Evolutionary conservation across 2,329 filamentous ascomycete species (phyloP).

Genomic region (Colletotrichum somersetense): DNA sequence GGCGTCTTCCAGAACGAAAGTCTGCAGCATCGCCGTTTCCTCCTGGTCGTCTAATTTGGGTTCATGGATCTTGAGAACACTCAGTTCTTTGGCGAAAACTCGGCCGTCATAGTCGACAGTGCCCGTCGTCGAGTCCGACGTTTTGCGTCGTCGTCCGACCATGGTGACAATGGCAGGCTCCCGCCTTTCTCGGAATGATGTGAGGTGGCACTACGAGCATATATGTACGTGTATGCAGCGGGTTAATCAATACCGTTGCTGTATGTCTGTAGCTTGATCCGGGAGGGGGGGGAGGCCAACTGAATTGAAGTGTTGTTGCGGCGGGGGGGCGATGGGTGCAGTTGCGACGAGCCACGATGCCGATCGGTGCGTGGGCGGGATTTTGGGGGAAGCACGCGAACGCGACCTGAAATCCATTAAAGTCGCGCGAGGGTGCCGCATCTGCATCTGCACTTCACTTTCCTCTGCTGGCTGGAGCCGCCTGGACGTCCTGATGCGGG

Average conservation of each 20-base stretch:
- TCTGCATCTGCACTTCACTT: too few species aligned
- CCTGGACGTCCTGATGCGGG: conserved; percentile 25
- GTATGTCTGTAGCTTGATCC: not conserved
- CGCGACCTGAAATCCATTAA: conserved; percentile 35
- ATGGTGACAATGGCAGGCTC: conserved; percentile 13
- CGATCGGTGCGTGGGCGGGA: conserved; percentile 8
- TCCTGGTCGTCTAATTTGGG: not conserved
- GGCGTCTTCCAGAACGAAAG: conserved; percentile 57
- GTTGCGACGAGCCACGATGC: conserved; percentile 22
- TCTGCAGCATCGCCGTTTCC: conserved; percentile 27
- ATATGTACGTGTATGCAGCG: not conserved
- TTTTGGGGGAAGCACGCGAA: conserved; percentile 11
- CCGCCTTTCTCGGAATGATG: not conserved
- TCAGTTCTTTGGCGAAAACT: conserved; percentile 50
- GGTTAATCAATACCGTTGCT: not conserved
- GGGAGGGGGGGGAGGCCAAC: not conserved
- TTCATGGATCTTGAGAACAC: conserved; percentile 50
- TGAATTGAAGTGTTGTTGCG: conserved; percentile 3
- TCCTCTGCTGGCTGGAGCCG: not conserved
- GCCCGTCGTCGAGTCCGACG: conserved; percentile 60
- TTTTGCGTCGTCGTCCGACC: conserved; percentile 58
- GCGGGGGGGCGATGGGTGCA: conserved; percentile 18
- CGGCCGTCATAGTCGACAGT: conserved; percentile 54
- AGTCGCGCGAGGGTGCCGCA: conserved; percentile 11
- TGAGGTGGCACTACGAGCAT: not conserved